Base-by-base conservation (phyloP, 2,329 filamentous ascomycete genomes). In the Nemania bipapillata region DNA sequence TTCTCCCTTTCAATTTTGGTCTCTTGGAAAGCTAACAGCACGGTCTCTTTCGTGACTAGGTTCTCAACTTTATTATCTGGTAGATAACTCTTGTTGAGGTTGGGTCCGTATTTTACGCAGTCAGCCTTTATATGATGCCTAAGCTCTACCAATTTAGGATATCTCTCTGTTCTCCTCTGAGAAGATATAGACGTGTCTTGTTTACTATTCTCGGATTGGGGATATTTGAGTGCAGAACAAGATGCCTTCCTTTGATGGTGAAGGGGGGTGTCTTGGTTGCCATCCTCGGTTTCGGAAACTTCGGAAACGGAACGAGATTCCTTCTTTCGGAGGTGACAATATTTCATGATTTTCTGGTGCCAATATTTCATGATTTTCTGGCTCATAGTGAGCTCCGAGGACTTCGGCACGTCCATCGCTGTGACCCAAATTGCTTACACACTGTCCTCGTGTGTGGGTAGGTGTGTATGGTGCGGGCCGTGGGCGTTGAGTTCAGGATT, bases 41-140 rank as follows among this genome's bases (percentile, higher is more conserved):
- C 40, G 40, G 6, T 64, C 22, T 59, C 24, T 60, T 50, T 54
- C 47, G 59, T 68, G 1, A 64, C 60, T n/a, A 68, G 55, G n/a
- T n/a, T n/a, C n/a, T n/a, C n/a, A n/a, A n/a, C n/a, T n/a, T n/a
- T n/a, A n/a, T n/a, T n/a, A n/a, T n/a, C n/a, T n/a, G n/a, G n/a
- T n/a, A n/a, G n/a, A n/a, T n/a, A n/a, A n/a, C n/a, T n/a, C n/a
- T n/a, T n/a, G n/a, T n/a, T n/a, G n/a, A n/a, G n/a, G n/a, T n/a
- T n/a, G n/a, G n/a, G n/a, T n/a, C n/a, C n/a, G n/a, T n/a, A n/a
- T n/a, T n/a, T n/a, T n/a, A n/a, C n/a, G n/a, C n/a, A n/a, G n/a
- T n/a, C n/a, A n/a, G n/a, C n/a, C n/a, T n/a, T n/a, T n/a, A n/a
- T n/a, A n/a, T n/a, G n/a, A n/a, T n/a, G 32, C 32, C 11, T 35